phyloP scores from a whole-genome alignment of 352 stramenopile genomes.

The Globisporangium solare region DNA sequence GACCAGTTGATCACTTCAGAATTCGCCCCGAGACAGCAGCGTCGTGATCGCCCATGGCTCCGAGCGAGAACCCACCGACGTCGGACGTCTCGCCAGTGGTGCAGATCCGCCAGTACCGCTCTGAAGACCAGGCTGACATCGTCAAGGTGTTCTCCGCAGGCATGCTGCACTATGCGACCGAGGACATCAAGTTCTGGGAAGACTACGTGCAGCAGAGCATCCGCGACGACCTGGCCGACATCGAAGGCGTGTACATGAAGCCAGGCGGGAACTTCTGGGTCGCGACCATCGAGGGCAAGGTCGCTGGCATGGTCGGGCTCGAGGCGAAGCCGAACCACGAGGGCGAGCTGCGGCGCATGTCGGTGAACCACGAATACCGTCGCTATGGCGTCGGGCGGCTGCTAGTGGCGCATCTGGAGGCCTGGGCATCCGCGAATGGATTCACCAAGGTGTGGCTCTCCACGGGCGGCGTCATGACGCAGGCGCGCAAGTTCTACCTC shows the following conservation, averaged over 20 bases:
- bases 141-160: slow-evolving; percentile 22
- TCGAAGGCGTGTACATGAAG: slow-evolving; percentile 30
- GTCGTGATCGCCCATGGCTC: too few relatives aligned
- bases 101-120: slow-evolving; percentile 20
- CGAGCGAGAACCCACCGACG: too few relatives aligned
- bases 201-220: slow-evolving; percentile 11
- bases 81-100: slow-evolving; percentile 1
- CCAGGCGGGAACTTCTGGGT: slow-evolving; percentile 17
- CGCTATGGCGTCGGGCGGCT: slow-evolving; percentile 23
- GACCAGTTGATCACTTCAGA: too few relatives aligned
- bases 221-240: slow-evolving; percentile 28
- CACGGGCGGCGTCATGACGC: slow-evolving; percentile 22
- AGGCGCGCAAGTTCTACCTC: slow-evolving; percentile 26
- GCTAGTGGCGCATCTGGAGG: slow-evolving; percentile 24
- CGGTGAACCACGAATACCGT: slow-evolving; percentile 24
- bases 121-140: slow-evolving; percentile 23
- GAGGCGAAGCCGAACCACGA: slow-evolving; percentile 20
- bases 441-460: slow-evolving; percentile 25
- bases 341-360: slow-evolving; percentile 35
- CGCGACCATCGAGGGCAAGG: background rate
- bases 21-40: too few relatives aligned
- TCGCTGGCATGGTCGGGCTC: slow-evolving; percentile 31
- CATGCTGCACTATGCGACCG: slow-evolving; percentile 22
- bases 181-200: slow-evolving; percentile 15
- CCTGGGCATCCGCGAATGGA: slow-evolving; percentile 18